These are phyloP conservation scores for Coemansia sp. DNA, from an alignment of 192 early-diverging fungal species.

Conservation along the genomic window DNA sequence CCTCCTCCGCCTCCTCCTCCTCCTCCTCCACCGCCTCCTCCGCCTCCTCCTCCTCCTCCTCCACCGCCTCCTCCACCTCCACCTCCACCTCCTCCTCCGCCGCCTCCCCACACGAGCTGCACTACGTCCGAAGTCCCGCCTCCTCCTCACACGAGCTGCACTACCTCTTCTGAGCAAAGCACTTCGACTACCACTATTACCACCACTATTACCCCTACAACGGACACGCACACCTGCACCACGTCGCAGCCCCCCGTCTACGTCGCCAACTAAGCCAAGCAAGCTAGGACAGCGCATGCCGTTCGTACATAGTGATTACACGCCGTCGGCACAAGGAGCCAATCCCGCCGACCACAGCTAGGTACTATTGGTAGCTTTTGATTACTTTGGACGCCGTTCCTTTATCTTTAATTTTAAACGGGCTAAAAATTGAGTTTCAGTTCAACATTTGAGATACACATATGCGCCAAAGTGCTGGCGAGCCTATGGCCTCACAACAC, in stretches of 20 bases:
- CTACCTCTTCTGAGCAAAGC: not conserved
- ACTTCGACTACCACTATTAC: slow-evolving; percentile 36
- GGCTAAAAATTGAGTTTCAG: slow-evolving; percentile 1
- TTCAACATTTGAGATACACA: too few species aligned
- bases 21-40: not conserved
- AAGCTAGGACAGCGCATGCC: too few species aligned
- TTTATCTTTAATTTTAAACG: too few species aligned
- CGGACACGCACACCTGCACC: slow-evolving; percentile 1
- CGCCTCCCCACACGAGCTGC: slow-evolving; percentile 1
- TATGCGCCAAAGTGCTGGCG: too few species aligned
- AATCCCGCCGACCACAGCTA: too few species aligned
- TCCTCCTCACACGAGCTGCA: not conserved
- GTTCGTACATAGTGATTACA: too few species aligned
- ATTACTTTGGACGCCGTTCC: too few species aligned
- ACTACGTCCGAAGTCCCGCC: slow-evolving; percentile 7
- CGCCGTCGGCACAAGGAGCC: too few species aligned
- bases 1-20: slow-evolving; percentile 1
- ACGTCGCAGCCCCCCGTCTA: too few species aligned
- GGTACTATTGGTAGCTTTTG: too few species aligned
- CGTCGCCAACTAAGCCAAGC: not conserved
- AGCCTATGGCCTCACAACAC: too few species aligned
- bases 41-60: not conserved
- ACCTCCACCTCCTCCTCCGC: slow-evolving; percentile 4
- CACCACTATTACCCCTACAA: slow-evolving; percentile 23
- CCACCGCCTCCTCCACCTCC: slow-evolving; percentile 2